phyloP scores from a whole-genome alignment of 176 grass and related monocot species.

The Canna indica region DNA sequence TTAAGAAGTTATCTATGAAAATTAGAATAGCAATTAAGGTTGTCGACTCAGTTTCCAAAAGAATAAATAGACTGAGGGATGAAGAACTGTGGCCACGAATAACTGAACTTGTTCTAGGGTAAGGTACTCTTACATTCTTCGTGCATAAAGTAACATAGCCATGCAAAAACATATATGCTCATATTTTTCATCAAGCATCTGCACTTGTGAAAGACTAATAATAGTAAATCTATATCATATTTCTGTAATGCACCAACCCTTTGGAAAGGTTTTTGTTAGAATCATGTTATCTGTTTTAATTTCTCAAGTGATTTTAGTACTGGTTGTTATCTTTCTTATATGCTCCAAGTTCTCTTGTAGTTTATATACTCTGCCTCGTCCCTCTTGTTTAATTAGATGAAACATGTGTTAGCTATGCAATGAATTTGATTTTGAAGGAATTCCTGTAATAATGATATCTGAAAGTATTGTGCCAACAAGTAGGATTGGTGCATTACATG shows the following conservation, averaged over 20 bases:
- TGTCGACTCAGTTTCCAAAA: slow-evolving; percentile 65
- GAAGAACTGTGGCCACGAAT: slow-evolving; percentile 76
- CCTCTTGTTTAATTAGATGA: too few relatives aligned
- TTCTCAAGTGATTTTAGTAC: not conserved
- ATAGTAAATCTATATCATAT: not conserved
- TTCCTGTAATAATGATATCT: too few relatives aligned
- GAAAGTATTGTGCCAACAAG: too few relatives aligned
- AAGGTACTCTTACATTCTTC: slow-evolving; percentile 17
- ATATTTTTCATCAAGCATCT: not conserved
- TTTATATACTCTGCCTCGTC: too few relatives aligned
- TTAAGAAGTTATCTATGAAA: slow-evolving; percentile 69
- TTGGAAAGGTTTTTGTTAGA: too few relatives aligned
- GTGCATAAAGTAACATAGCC: not conserved
- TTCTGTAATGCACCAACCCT: too few relatives aligned
- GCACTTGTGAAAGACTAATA: too few relatives aligned
- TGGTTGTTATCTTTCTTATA: too few relatives aligned
- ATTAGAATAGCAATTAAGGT: slow-evolving; percentile 69
- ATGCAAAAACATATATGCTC: not conserved
- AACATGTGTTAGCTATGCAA: too few relatives aligned
- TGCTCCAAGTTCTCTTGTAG: too few relatives aligned
- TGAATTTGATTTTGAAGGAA: too few relatives aligned
- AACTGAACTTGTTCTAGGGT: slow-evolving; percentile 66
- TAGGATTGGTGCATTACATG: too few relatives aligned
- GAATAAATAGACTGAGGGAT: slow-evolving; percentile 78
- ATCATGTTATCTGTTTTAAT: not conserved